Evolutionary conservation across 768 basidiomycete species (phyloP).

Genomic region (Rhizopogon rudus): DNA sequence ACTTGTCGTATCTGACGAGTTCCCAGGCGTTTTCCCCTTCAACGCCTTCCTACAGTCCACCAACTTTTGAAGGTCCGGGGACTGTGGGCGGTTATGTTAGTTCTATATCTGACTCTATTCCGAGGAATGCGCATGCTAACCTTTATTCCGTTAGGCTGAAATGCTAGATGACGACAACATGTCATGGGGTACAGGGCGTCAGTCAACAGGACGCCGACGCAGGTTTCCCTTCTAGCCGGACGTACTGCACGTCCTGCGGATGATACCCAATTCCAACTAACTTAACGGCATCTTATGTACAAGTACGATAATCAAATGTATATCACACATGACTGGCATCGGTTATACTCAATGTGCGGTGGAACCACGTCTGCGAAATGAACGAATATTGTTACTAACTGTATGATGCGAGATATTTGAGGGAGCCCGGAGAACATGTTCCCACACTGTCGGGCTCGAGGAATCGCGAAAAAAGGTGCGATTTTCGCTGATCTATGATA

Average conservation of each 20-base stretch:
- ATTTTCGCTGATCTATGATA: not conserved
- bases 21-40: conserved; percentile 8
- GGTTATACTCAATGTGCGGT: not conserved
- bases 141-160: conserved; percentile 12
- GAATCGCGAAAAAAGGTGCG: not conserved
- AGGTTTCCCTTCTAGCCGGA: conserved; percentile 7
- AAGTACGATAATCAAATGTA: conserved; percentile 12
- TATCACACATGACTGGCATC: not conserved
- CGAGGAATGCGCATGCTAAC: not conserved
- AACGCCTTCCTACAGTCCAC: not conserved
- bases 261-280: not conserved
- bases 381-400: not conserved
- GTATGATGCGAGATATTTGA: not conserved
- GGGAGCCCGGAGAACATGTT: not conserved
- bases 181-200: conserved; percentile 13
- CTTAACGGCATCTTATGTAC: conserved; percentile 7
- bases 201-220: conserved; percentile 4
- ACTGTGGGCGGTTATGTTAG: conserved; percentile 14
- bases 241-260: not conserved
- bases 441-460: too few species aligned
- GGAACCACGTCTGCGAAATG: not conserved
- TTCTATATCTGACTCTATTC: not conserved
- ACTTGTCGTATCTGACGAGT: conserved; percentile 3
- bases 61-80: not conserved
- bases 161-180: conserved; percentile 27